phyloP scores from a whole-genome alignment of 2,329 filamentous ascomycete species.

The Metarhizium brunneum region DNA sequence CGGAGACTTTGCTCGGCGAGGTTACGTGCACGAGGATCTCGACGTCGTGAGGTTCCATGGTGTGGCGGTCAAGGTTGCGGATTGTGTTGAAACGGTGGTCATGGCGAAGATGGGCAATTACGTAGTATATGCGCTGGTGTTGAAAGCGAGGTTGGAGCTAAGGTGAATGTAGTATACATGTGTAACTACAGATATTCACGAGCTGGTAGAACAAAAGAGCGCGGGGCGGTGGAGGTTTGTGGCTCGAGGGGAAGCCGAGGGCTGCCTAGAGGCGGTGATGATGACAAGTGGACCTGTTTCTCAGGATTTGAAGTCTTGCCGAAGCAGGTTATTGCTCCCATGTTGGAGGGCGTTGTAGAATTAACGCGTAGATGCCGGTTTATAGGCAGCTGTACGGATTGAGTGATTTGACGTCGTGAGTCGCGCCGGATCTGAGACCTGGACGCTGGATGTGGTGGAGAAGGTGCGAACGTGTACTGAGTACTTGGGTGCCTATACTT shows the following conservation, averaged over 20 bases:
- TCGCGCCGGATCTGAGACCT: not conserved
- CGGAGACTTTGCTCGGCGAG: conserved; percentile 36
- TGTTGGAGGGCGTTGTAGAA: not conserved
- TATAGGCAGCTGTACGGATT: not conserved
- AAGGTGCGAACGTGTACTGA: no score
- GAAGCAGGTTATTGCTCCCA: not conserved
- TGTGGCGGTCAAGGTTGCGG: not conserved
- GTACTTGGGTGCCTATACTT: no score
- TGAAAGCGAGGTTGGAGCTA: not conserved
- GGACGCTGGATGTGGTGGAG: not conserved
- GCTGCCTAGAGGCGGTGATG: not conserved
- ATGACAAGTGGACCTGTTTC: not conserved
- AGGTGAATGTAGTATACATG: not conserved
- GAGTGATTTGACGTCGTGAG: not conserved
- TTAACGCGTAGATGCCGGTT: not conserved
- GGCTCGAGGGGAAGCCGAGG: no score
- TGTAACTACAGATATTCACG: not conserved
- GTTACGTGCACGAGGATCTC: conserved; percentile 49
- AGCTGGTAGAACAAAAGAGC: not conserved
- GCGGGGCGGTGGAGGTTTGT: not conserved
- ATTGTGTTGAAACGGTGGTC: not conserved
- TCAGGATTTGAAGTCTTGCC: not conserved
- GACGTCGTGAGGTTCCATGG: conserved; percentile 18
- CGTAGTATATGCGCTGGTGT: not conserved
- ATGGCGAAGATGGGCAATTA: not conserved